phyloP scores from a whole-genome alignment of 2,329 filamentous ascomycete species.

The Daldinia sp. region DNA sequence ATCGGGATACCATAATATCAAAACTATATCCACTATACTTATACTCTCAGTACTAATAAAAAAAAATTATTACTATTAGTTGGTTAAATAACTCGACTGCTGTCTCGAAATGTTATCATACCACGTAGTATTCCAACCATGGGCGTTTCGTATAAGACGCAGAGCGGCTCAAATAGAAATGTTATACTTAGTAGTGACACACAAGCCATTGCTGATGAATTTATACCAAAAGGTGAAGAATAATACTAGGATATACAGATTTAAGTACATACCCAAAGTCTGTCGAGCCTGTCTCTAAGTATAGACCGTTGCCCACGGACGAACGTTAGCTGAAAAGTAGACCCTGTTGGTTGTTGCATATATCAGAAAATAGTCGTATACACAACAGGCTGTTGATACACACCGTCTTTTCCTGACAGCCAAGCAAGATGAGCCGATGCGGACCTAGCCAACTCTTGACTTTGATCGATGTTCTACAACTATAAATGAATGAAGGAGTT shows the following conservation, averaged over 20 bases:
- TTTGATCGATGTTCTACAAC: slow-evolving; percentile 33
- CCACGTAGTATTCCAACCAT: slow-evolving; percentile 19
- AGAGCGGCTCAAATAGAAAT: slow-evolving; percentile 9
- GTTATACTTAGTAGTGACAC: slow-evolving; percentile 10
- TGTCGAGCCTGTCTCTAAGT: slow-evolving; percentile 19
- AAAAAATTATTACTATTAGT: neutral
- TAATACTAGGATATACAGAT: neutral
- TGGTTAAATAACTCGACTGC: neutral
- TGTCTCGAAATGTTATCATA: slow-evolving; percentile 6
- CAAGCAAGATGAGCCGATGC: slow-evolving; percentile 21
- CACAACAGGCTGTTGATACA: slow-evolving; percentile 14
- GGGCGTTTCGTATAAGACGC: slow-evolving; percentile 11
- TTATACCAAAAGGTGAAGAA: neutral
- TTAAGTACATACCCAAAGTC: neutral
- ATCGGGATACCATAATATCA: neutral
- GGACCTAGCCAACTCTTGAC: neutral
- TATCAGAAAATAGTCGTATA: slow-evolving; percentile 16
- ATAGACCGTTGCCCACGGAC: slow-evolving; percentile 8
- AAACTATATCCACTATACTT: neutral
- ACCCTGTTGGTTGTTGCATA: neutral
- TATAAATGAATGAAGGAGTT: neutral
- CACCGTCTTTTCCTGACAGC: slow-evolving; percentile 1
- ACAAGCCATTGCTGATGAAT: slow-evolving; percentile 4
- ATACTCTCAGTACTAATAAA: too few relatives aligned
- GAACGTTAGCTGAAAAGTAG: slow-evolving; percentile 1